These are phyloP conservation scores for Delphinella strobiligena DNA, from an alignment of 2,329 filamentous ascomycete genomes.

Conservation along the genomic window DNA sequence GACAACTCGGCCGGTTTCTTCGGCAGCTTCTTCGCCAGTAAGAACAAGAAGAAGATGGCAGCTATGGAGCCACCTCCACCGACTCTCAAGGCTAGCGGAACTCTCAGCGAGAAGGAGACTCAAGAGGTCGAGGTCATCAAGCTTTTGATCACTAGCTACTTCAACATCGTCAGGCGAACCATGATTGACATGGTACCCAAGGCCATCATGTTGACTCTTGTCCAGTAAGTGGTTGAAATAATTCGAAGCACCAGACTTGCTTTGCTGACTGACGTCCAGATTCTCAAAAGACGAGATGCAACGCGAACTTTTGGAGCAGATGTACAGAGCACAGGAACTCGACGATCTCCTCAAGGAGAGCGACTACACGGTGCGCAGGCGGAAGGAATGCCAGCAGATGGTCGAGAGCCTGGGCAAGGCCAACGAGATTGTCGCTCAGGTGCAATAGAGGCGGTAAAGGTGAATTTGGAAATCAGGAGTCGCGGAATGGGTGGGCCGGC, in stretches of 20 bases:
- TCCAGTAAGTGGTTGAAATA: slow-evolving; percentile 55
- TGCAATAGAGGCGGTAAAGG: no score
- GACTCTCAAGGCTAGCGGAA: slow-evolving; percentile 86
- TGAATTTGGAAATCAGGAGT: no score
- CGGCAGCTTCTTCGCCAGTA: slow-evolving; percentile 94
- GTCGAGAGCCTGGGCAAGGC: slow-evolving; percentile 84
- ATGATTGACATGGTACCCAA: slow-evolving; percentile 99
- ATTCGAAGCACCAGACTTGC: not conserved
- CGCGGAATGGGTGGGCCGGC: no score
- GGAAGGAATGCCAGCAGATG: slow-evolving; percentile 99
- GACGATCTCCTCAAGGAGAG: slow-evolving; percentile 96
- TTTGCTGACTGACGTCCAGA: slow-evolving; percentile 33
- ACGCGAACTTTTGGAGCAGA: slow-evolving; percentile 86
- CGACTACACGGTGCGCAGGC: slow-evolving; percentile 85
- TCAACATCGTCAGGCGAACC: slow-evolving; percentile 92
- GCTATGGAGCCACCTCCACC: slow-evolving; percentile 94
- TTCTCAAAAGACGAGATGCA: slow-evolving; percentile 99
- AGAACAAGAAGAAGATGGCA: slow-evolving; percentile 99
- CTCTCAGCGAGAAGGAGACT: slow-evolving; percentile 81
- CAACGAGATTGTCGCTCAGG: slow-evolving; percentile 86
- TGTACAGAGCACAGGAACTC: slow-evolving; percentile 84
- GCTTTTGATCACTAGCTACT: slow-evolving; percentile 91
- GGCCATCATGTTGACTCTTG: slow-evolving; percentile 94
- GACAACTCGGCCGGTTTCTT: slow-evolving; percentile 63
- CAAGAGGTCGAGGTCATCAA: slow-evolving; percentile 99